These are phyloP conservation scores for Artemisia annua DNA, from an alignment of 129 eudicot genomes.

Conservation along the genomic window DNA sequence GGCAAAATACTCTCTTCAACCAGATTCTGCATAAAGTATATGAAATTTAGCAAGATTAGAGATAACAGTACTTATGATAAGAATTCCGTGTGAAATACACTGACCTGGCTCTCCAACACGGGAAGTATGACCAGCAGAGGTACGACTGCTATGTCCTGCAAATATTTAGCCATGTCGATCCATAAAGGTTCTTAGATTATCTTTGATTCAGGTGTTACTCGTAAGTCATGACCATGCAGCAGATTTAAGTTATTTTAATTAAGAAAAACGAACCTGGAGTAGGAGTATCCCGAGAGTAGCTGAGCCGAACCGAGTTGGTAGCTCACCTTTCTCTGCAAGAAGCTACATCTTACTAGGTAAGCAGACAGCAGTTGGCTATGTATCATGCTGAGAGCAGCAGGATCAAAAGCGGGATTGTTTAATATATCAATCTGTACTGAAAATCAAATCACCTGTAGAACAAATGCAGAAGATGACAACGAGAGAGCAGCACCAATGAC, in stretches of 20 bases:
- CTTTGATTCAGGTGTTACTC: neutral
- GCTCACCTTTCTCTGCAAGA: slow-evolving; percentile 99
- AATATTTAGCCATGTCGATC: slow-evolving; percentile 37
- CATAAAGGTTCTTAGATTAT: slow-evolving; percentile 28
- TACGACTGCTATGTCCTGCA: slow-evolving; percentile 99
- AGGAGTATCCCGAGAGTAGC: slow-evolving; percentile 96
- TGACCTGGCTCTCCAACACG: slow-evolving; percentile 91
- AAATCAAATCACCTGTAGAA: slow-evolving; percentile 68
- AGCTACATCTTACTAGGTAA: slow-evolving; percentile 63
- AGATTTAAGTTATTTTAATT: neutral
- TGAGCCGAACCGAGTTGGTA: slow-evolving; percentile 95
- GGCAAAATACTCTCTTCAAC: slow-evolving; percentile 86
- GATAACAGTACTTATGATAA: neutral
- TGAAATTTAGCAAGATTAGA: slow-evolving; percentile 1
- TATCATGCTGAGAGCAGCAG: neutral
- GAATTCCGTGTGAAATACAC: neutral
- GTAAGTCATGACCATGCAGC: too few relatives aligned
- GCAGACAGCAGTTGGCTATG: slow-evolving; percentile 15
- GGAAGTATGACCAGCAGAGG: slow-evolving; percentile 98
- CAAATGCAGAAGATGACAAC: slow-evolving; percentile 96
- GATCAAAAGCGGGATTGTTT: too few relatives aligned
- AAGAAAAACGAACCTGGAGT: slow-evolving; percentile 57
- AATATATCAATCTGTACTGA: neutral
- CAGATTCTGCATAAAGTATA: slow-evolving; percentile 49
- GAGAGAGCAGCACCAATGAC: slow-evolving; percentile 98